Evolutionary conservation across 179 eudicot species (phyloP).

Genomic region (Beta lomatogona): DNA sequence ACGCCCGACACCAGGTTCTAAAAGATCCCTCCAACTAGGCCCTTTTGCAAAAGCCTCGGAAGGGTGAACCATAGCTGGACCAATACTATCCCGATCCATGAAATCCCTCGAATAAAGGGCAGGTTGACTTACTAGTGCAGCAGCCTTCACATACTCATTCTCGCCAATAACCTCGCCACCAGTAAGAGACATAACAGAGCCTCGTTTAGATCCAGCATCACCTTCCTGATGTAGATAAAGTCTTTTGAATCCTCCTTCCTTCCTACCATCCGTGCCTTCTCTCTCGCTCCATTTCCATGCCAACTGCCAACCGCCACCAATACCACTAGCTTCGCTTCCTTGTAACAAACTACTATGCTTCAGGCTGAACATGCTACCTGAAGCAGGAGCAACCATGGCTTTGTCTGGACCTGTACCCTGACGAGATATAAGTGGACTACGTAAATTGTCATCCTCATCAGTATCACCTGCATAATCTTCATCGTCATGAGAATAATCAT

Average conservation of each 20-base stretch:
- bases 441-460: conserved; percentile 60
- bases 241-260: conserved; percentile 66
- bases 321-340: conserved; percentile 49
- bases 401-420: conserved; percentile 64
- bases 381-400: conserved; percentile 54
- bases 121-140: conserved; percentile 79
- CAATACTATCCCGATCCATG: conserved; percentile 53
- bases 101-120: conserved; percentile 64
- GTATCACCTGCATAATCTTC: conserved; percentile 26
- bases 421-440: conserved; percentile 66
- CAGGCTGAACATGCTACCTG: conserved; percentile 64
- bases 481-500: conserved; percentile 52
- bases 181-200: conserved; percentile 57
- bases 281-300: conserved; percentile 73
- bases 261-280: conserved; percentile 58
- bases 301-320: conserved; percentile 93
- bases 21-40: conserved; percentile 62
- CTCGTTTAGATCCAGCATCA: conserved; percentile 43
- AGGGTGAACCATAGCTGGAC: conserved; percentile 75
- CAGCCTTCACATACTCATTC: conserved; percentile 53
- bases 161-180: conserved; percentile 54
- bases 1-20: conserved; percentile 79
- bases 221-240: conserved; percentile 70
- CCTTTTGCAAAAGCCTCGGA: conserved; percentile 55
- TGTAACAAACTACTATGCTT: conserved; percentile 47